A percentile compares a stretch with the other conserved stretches of the same genome.
These are phyloP conservation scores for Xylaria telfairii DNA, from an alignment of 495 filamentous ascomycete species.

Conservation along the genomic window DNA sequence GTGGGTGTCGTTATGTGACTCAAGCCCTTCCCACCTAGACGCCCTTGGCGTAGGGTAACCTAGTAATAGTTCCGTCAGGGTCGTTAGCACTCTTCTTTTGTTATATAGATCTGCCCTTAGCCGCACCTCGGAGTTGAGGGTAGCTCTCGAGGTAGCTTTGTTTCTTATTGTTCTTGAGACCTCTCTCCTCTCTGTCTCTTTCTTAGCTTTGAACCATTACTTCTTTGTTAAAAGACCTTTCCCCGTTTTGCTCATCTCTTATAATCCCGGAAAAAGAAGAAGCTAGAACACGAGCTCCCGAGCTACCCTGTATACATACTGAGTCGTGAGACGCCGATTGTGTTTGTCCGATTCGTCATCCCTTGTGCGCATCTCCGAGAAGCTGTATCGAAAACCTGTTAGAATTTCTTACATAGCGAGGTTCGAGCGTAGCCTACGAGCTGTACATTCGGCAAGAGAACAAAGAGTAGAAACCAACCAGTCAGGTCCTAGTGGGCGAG, in stretches of 20 bases:
- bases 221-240: neutral
- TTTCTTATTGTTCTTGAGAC: neutral
- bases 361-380: neutral
- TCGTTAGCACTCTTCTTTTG: neutral
- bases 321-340: neutral
- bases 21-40: slow-evolving; percentile 5
- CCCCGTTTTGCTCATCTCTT: neutral
- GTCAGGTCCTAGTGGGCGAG: neutral
- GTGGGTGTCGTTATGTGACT: slow-evolving; percentile 6
- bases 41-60: slow-evolving; percentile 13
- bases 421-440: neutral
- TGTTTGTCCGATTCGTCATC: neutral
- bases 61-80: slow-evolving; percentile 1
- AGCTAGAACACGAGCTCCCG: neutral
- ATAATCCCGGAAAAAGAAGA: neutral
- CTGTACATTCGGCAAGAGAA: neutral
- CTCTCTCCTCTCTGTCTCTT: neutral
- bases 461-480: neutral
- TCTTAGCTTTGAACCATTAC: neutral
- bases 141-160: neutral
- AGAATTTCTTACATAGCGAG: neutral
- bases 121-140: neutral
- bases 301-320: neutral
- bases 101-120: slow-evolving; percentile 15
- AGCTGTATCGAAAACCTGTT: neutral